phyloP scores from a whole-genome alignment of 208 protist genomes.

The Polymyxa betae region DNA sequence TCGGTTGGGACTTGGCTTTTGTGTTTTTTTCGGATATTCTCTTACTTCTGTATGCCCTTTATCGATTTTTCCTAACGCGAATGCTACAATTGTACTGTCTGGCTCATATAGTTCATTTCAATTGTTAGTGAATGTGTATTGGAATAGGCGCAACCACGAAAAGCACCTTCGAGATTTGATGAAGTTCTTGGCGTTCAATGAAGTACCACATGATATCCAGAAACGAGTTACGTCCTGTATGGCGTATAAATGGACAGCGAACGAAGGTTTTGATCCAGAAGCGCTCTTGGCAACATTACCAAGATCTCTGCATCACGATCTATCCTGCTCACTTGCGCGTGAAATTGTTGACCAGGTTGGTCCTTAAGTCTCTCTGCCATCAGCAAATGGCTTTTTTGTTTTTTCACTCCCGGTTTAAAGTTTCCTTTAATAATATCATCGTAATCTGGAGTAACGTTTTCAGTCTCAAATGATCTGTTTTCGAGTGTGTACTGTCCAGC shows the following conservation, averaged over 20 bases:
- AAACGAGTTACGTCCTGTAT: not conserved
- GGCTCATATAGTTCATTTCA: no score
- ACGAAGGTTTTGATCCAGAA: not conserved
- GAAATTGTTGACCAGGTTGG: not conserved
- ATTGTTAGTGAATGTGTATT: no score
- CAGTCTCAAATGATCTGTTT: not conserved
- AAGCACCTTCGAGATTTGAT: not conserved
- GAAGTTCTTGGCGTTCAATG: not conserved
- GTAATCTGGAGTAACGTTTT: no score
- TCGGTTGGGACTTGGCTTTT: not conserved
- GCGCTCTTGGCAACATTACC: not conserved
- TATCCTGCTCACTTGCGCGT: not conserved
- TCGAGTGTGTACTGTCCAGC: not conserved
- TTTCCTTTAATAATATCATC: no score
- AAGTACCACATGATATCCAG: not conserved
- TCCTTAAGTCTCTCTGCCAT: not conserved
- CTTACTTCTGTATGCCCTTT: no score
- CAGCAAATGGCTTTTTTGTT: no score
- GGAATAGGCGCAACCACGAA: not conserved
- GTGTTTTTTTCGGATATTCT: no score
- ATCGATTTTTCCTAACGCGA: no score
- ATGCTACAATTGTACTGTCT: no score
- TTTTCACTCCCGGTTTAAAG: no score
- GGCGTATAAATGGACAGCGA: not conserved
- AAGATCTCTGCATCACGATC: not conserved